Evolutionary conservation across 2,329 filamentous ascomycete species (phyloP).

Genomic region (Keithomyces neogunnii): DNA sequence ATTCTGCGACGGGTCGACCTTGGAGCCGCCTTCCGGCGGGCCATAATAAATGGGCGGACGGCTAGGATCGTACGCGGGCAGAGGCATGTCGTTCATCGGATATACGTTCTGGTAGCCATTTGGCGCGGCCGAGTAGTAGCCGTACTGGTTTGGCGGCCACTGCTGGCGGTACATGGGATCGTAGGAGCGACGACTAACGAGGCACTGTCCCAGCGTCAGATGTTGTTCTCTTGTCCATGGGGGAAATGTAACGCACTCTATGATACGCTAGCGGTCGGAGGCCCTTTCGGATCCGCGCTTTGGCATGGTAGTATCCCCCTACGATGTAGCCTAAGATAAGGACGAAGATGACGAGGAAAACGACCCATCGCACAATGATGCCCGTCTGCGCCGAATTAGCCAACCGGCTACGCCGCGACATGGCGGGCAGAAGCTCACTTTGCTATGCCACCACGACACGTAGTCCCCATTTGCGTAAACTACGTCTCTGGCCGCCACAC

Average conservation of each 20-base stretch:
- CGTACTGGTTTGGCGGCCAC: constrained; percentile 15
- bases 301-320: constrained; percentile 63
- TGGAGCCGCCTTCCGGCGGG: constrained; percentile 38
- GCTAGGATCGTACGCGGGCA: constrained; percentile 50
- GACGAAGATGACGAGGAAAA: constrained; percentile 55
- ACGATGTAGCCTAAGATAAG: constrained; percentile 54
- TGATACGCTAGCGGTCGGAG: constrained; percentile 61
- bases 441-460: constrained; percentile 21
- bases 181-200: constrained; percentile 30
- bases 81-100: constrained; percentile 45
- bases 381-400: constrained; percentile 37
- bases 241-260: constrained; percentile 37
- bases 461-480: constrained; percentile 3
- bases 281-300: constrained; percentile 55
- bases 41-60: constrained; percentile 47
- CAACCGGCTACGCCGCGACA: not conserved
- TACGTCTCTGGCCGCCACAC: not conserved
- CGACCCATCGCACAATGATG: constrained; percentile 60
- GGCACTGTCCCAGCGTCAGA: constrained; percentile 31
- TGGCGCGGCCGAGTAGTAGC: constrained; percentile 11
- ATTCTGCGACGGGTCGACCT: constrained; percentile 45
- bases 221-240: not conserved
- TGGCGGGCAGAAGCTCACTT: constrained; percentile 12
- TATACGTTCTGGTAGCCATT: constrained; percentile 18
- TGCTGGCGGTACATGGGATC: constrained; percentile 13